Percentiles rank a stretch among this genome's conserved stretches.
Conservation (phyloP, 148 eudicot genomes). For the Bassia scoparia region DNA sequence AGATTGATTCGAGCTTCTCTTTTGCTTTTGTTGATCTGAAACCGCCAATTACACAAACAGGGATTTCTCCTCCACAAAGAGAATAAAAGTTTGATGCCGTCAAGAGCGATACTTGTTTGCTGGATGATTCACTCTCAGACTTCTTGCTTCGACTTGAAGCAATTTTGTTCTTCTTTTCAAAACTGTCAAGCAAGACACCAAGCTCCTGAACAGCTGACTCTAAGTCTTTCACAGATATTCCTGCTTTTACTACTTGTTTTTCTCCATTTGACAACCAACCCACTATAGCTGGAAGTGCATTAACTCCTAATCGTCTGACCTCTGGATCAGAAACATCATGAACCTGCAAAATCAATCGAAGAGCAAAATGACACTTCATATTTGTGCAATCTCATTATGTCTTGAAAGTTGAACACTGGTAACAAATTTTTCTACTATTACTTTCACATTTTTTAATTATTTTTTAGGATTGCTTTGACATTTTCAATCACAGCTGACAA, state of each 20-base stretch:
- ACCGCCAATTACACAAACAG: conserved; percentile 85
- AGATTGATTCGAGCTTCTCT: conserved; percentile 49
- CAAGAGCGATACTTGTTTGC: conserved; percentile 47
- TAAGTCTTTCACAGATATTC: conserved; percentile 67
- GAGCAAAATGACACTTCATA: neutral
- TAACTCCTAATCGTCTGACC: conserved; percentile 56
- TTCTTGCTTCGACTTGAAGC: conserved; percentile 44
- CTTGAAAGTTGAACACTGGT: neutral
- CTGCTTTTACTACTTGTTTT: conserved; percentile 60
- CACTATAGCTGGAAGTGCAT: conserved; percentile 79
- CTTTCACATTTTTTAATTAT: too few species aligned
- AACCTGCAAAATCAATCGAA: conserved; percentile 41
- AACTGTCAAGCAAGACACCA: conserved; percentile 53
- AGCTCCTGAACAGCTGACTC: conserved; percentile 82
- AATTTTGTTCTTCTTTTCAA: conserved; percentile 66
- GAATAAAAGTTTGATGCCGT: conserved; percentile 52
- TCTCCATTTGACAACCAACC: conserved; percentile 90
- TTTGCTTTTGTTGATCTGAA: conserved; percentile 59
- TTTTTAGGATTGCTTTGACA: too few species aligned
- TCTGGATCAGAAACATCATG: conserved; percentile 59
- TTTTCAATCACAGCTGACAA: too few species aligned
- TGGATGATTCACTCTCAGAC: conserved; percentile 41
- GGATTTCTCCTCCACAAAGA: conserved; percentile 62
- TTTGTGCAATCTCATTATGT: neutral
- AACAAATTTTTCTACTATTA: neutral